Base-by-base conservation (phyloP, 768 basidiomycete species). In the Mycena galopus region DNA sequence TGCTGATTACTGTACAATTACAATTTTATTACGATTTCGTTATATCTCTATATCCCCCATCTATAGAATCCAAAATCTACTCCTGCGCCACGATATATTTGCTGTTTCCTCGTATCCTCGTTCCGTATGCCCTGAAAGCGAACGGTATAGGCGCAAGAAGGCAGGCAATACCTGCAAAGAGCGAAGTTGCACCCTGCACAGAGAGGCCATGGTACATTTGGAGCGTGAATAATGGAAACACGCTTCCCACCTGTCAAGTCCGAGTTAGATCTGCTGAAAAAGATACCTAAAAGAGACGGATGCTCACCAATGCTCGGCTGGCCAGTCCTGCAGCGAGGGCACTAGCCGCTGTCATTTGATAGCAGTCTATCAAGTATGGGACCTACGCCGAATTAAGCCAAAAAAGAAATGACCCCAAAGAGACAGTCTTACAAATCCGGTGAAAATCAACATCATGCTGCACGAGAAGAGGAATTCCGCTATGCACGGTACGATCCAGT, bases 111-210 rank as follows among this genome's bases (percentile, higher is more conserved):
- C 73, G 61, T 30, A 74, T 74, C 16, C 17, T 32, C 0, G 17
- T 21, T 30, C 73, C 73, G 30, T 68, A 74, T 32, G n/a, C n/a
- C 21, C 11, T 25, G 37, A 74, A 74, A 0, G 62, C 29, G n/a
- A 74, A 74, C 0, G 73, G 73, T 3, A 74, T 72, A 5, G 73
- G 70, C n/a, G 73, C 73, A n/a, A 74, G 73, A 11, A 71, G 61
- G 44, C 66, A 69, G 17, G 73, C 33, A 17, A 74, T 55, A 25
- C 70, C 73, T 0, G 66, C 73, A 2, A 74, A 57, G 10, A 74
- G 70, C 0, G 69, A 71, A 2, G 70, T 71, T 0, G 73, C 73
- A 21, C 73, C 73, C 30, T 74, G 70, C 17, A 74, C 73, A 25
- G 56, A 57, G 21, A 74, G 44, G 4, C 50, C 39, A 14, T 69